Evolutionary conservation across 2,329 filamentous ascomycete species (phyloP), one percentile per base, ranked within the genome.

Genomic region (Hypoxylon sp.): DNA sequence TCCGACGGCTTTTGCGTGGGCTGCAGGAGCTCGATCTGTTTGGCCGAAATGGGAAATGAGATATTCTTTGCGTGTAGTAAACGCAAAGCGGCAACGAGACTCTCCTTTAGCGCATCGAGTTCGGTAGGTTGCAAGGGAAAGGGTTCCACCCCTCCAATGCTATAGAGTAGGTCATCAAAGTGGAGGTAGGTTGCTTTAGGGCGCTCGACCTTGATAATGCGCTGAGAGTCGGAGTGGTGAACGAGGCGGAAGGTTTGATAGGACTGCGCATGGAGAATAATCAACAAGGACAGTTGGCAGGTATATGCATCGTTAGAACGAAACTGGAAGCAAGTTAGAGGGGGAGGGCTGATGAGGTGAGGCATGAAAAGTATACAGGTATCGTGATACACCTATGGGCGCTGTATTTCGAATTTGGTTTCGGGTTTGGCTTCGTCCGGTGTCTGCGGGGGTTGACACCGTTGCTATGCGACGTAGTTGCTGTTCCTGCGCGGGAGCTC

Each of bases 161-260:
- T n/a, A 24, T 56, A 17, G 6, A 62, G 6, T 11, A 66, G 10
- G 22, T 49, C 30, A 17, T 55, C 26, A 39, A 59, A 62, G 34
- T 8, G 34, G 47, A 13, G 39, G 49, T 37, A 43, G 59, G 19
- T 34, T 13, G 17, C 28, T 13, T 24, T 50, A 5, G 59, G 19
- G 56, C 47, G 47, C 37, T n/a, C 10, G 64, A 58, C 58, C 26
- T 47, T 17, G 48, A 66, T 63, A 34, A 5, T 43, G 15, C 46
- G 48, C n/a, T 58, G 26, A n/a, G 56, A 56, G 59, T 66, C 56
- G 30, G 51, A 47, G 15, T 60, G 59, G 20, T 11, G 32, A 48
- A 66, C 37, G 26, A 58, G 59, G 24, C 32, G 43, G 41, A 66
- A 52, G 15, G 59, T 60, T 22, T 52, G 39, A n/a, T 50, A 60